A percentile compares a stretch with the other conserved stretches of the same genome.
Evolutionary conservation across 495 filamentous ascomycete genomes (phyloP).

Genomic region (Aspergillus bertholletiae): DNA sequence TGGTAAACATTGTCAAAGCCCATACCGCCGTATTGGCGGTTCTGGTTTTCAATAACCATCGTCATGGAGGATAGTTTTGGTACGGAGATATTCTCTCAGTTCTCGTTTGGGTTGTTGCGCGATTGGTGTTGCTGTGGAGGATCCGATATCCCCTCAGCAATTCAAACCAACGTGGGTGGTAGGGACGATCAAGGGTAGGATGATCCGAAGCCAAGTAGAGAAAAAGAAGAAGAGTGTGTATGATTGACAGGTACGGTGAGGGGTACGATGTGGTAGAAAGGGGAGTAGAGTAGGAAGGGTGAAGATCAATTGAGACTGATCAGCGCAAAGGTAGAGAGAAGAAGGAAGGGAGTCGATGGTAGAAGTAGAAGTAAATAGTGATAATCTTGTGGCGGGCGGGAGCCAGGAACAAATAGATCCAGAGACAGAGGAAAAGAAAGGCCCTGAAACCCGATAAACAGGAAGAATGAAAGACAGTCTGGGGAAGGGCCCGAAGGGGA

Average conservation of each 20-base stretch:
- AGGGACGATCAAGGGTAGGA: constrained; percentile 22
- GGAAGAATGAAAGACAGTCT: constrained; percentile 36
- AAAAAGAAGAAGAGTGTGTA: constrained; percentile 1
- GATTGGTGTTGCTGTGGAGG: background rate
- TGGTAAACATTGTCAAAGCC: constrained; percentile 77
- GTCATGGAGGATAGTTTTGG: constrained; percentile 54
- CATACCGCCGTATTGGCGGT: constrained; percentile 76
- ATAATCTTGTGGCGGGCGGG: constrained; percentile 9
- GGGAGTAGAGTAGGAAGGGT: background rate
- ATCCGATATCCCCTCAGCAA: constrained; percentile 2
- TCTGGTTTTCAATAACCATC: constrained; percentile 86
- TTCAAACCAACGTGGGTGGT: constrained; percentile 6
- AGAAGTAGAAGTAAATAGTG: constrained; percentile 7
- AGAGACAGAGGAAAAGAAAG: constrained; percentile 12
- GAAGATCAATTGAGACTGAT: background rate
- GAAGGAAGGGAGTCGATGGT: background rate
- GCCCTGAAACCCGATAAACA: constrained; percentile 30
- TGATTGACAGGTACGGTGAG: background rate
- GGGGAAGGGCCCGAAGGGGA: constrained; percentile 54
- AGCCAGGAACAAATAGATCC: constrained; percentile 11
- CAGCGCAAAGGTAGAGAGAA: background rate
- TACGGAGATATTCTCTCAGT: background rate
- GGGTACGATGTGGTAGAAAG: constrained; percentile 1
- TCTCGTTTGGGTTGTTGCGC: background rate
- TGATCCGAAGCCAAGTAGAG: constrained; percentile 13